Percentiles rank a stretch among this genome's conserved stretches.
These are phyloP conservation scores for Naematelia encephala DNA, from an alignment of 768 basidiomycete genomes.

Conservation along the genomic window DNA sequence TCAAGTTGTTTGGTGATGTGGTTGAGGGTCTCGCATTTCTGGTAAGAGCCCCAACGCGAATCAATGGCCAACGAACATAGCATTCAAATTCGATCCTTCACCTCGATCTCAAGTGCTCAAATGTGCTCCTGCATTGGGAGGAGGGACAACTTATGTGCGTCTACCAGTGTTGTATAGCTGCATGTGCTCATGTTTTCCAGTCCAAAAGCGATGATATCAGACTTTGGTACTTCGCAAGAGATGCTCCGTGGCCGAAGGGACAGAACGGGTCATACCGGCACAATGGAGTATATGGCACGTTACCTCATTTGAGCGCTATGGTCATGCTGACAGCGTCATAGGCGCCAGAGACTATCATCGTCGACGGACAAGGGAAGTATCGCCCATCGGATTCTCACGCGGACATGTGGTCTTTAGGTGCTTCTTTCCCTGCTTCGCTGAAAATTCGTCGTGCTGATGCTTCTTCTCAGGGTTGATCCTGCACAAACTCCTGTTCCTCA, in stretches of 20 bases:
- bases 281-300: slow-evolving; percentile 62
- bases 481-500: slow-evolving; percentile 88
- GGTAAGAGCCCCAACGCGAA: slow-evolving; percentile 54
- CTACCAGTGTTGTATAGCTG: background rate
- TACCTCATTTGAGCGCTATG: background rate
- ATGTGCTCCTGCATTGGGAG: slow-evolving; percentile 88
- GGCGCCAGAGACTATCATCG: slow-evolving; percentile 79
- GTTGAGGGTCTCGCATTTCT: slow-evolving; percentile 82
- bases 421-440: slow-evolving; percentile 2
- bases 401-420: slow-evolving; percentile 93
- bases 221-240: slow-evolving; percentile 91
- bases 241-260: slow-evolving; percentile 68
- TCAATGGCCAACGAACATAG: slow-evolving; percentile 13
- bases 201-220: slow-evolving; percentile 89
- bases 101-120: slow-evolving; percentile 89
- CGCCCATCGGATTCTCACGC: slow-evolving; percentile 77
- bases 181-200: slow-evolving; percentile 52
- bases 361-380: slow-evolving; percentile 62
- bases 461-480: slow-evolving; percentile 72
- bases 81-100: slow-evolving; percentile 67
- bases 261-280: slow-evolving; percentile 92
- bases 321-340: slow-evolving; percentile 6
- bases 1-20: slow-evolving; percentile 75
- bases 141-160: slow-evolving; percentile 74
- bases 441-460: background rate